A percentile compares a stretch with the other conserved stretches of the same genome.
Evolutionary conservation across 768 basidiomycete genomes (phyloP).

Genomic region (Coprinellus micaceus): DNA sequence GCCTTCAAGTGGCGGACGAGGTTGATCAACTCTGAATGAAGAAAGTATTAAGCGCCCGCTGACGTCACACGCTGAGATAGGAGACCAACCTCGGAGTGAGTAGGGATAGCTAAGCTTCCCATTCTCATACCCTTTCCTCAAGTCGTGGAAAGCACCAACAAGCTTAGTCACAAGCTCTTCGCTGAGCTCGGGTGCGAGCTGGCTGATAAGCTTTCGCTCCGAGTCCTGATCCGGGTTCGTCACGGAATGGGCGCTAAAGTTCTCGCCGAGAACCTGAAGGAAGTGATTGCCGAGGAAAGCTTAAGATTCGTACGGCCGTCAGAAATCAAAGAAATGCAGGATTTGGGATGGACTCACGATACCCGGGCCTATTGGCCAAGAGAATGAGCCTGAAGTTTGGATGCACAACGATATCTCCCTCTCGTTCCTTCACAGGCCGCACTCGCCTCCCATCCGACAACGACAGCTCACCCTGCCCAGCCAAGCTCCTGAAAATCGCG

Average conservation of each 20-base stretch:
- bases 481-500: constrained; percentile 66
- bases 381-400: constrained; percentile 61
- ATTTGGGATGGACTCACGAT: constrained; percentile 41
- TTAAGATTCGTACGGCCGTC: constrained; percentile 16
- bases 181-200: constrained; percentile 58
- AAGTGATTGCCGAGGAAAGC: constrained; percentile 75
- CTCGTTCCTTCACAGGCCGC: constrained; percentile 39
- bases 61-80: background rate
- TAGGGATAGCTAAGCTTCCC: constrained; percentile 64
- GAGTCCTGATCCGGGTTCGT: constrained; percentile 65
- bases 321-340: background rate
- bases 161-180: constrained; percentile 52
- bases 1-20: constrained; percentile 60
- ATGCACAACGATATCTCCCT: constrained; percentile 57
- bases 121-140: constrained; percentile 53
- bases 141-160: constrained; percentile 62
- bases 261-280: constrained; percentile 67
- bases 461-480: constrained; percentile 60
- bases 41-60: background rate
- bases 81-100: constrained; percentile 53
- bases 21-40: constrained; percentile 55
- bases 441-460: constrained; percentile 63
- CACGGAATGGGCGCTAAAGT: constrained; percentile 63
- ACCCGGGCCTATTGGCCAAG: constrained; percentile 65
- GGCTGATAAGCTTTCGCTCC: constrained; percentile 55